A percentile compares a stretch with the other conserved stretches of the same genome.
phyloP scores from a whole-genome alignment of 164 flowering plant species.

The Tinospora cordifolia region DNA sequence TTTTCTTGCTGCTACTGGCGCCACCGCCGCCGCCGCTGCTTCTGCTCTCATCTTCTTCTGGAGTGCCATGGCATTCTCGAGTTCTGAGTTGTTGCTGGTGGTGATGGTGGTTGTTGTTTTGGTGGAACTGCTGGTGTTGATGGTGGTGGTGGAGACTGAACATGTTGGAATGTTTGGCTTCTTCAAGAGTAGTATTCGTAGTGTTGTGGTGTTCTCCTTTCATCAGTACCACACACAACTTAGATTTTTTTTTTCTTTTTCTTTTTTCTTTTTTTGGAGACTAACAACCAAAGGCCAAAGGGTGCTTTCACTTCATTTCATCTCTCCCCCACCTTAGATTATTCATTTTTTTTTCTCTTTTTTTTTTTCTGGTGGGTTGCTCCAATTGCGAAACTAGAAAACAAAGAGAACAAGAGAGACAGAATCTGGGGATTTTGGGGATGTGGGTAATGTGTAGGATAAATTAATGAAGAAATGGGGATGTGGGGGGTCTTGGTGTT shows the following conservation, averaged over 20 bases:
- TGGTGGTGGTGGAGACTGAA: constrained; percentile 27
- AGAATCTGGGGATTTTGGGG: neutral
- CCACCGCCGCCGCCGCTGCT: constrained; percentile 29
- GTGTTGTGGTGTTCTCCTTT: constrained; percentile 1
- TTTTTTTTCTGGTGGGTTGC: too few species aligned
- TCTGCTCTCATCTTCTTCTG: constrained; percentile 39
- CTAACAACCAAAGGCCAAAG: neutral
- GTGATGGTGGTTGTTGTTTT: constrained; percentile 13
- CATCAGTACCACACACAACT: too few species aligned
- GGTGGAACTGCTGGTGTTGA: constrained; percentile 13
- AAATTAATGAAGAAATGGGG: neutral
- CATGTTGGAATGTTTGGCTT: constrained; percentile 19
- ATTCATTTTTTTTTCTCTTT: too few species aligned
- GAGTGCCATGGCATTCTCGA: constrained; percentile 7
- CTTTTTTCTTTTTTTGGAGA: too few species aligned
- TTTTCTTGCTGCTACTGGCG: constrained; percentile 4
- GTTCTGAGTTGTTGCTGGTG: constrained; percentile 7
- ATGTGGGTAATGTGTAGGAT: neutral
- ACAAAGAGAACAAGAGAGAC: neutral
- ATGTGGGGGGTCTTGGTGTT: neutral
- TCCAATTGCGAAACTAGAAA: neutral
- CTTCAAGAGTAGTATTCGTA: neutral
- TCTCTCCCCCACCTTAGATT: too few species aligned
- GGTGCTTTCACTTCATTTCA: too few species aligned
- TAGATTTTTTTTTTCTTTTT: too few species aligned